phyloP scores from a whole-genome alignment of 2,329 filamentous ascomycete species.

The Aspergillus niger region DNA sequence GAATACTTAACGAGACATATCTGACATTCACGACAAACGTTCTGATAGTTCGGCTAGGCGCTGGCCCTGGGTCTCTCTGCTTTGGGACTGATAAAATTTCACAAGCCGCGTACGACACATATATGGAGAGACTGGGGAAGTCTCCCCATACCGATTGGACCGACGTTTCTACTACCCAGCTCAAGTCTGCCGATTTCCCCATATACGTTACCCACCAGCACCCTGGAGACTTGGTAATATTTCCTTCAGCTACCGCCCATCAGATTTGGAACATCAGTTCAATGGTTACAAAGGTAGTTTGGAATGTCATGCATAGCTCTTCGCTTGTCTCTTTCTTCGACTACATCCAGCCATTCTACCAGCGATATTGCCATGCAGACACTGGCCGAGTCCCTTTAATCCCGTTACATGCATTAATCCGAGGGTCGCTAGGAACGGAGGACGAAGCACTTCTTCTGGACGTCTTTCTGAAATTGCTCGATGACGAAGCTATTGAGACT shows the following conservation, averaged over 20 bases:
- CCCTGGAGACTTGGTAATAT: conserved; percentile 38
- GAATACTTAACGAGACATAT: neutral
- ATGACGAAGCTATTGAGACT: conserved; percentile 34
- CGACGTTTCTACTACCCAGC: conserved; percentile 31
- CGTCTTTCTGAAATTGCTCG: conserved; percentile 34
- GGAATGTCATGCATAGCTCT: conserved; percentile 40
- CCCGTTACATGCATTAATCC: conserved; percentile 25
- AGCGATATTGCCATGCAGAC: conserved; percentile 38
- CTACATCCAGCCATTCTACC: conserved; percentile 39
- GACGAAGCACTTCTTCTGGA: conserved; percentile 31
- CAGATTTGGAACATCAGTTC: conserved; percentile 40
- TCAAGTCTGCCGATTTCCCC: conserved; percentile 37
- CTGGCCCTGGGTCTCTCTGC: conserved; percentile 30
- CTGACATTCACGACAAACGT: neutral
- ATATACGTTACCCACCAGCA: conserved; percentile 38
- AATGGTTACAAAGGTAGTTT: conserved; percentile 39
- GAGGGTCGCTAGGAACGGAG: conserved; percentile 19
- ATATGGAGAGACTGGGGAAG: conserved; percentile 36
- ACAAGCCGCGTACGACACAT: conserved; percentile 36
- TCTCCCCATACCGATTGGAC: conserved; percentile 41
- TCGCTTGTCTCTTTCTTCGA: conserved; percentile 37
- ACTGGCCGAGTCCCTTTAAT: conserved; percentile 31
- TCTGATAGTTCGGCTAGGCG: conserved; percentile 17
- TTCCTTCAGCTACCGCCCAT: conserved; percentile 40
- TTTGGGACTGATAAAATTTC: conserved; percentile 40